A percentile compares a stretch with the other conserved stretches of the same genome.
phyloP scores from a whole-genome alignment of 2,329 filamentous ascomycete species.

The Trichoderma atrobrunneum region DNA sequence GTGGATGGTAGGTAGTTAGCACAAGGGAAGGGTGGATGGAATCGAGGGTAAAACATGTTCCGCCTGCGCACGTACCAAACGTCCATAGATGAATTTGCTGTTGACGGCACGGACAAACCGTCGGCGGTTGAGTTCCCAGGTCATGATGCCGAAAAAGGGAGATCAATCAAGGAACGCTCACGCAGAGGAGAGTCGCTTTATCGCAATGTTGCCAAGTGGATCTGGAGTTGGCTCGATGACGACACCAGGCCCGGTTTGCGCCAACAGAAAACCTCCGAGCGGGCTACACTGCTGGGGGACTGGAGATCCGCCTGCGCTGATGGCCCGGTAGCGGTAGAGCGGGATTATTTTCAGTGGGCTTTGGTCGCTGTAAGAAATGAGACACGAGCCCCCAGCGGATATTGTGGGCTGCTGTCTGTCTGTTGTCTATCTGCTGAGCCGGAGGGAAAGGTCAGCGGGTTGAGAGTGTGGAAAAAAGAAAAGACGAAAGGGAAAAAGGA shows the following conservation, averaged over 20 bases:
- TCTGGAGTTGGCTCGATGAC: constrained; percentile 6
- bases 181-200: background rate
- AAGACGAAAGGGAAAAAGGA: background rate
- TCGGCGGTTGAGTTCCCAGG: constrained; percentile 57
- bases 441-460: background rate
- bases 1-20: background rate
- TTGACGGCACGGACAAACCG: constrained; percentile 63
- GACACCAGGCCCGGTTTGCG: background rate
- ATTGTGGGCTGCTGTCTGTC: background rate
- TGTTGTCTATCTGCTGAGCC: background rate
- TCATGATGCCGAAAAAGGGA: constrained; percentile 40
- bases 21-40: background rate
- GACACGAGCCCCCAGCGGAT: background rate
- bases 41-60: background rate
- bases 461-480: background rate
- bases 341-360: background rate
- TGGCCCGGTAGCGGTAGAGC: background rate
- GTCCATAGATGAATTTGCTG: constrained; percentile 67
- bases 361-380: background rate
- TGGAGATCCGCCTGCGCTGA: background rate
- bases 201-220: constrained; percentile 10
- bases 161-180: background rate
- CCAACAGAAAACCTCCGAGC: constrained; percentile 13
- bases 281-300: background rate
- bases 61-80: constrained; percentile 57